Percentiles rank a stretch among this genome's conserved stretches.
phyloP scores from a whole-genome alignment of 1,284 basidiomycete genomes.

The Heterobasidion parviporum region DNA sequence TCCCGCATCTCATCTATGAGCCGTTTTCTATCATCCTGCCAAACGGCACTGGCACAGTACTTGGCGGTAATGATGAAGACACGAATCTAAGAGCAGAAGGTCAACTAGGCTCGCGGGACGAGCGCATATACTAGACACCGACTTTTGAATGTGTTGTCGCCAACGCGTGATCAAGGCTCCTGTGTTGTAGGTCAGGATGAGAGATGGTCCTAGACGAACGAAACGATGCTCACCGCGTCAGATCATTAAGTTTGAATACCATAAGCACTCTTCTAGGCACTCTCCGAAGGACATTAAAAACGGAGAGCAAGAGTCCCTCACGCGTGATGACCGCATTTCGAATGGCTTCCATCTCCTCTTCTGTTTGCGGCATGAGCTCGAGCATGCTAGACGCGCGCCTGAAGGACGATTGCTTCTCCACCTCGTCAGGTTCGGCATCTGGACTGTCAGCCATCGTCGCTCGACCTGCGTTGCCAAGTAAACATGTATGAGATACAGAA shows the following conservation, averaged over 20 bases:
- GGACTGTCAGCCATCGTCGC: slow-evolving; percentile 49
- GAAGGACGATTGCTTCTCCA: slow-evolving; percentile 20
- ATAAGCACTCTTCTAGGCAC: slow-evolving; percentile 83
- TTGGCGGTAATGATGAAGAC: slow-evolving; percentile 91
- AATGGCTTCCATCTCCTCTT: slow-evolving; percentile 72
- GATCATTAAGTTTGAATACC: slow-evolving; percentile 81
- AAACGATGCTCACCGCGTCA: slow-evolving; percentile 49
- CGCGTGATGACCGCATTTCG: slow-evolving; percentile 70
- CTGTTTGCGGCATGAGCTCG: slow-evolving; percentile 58
- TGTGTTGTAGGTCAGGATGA: slow-evolving; percentile 17
- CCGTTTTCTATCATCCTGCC: slow-evolving; percentile 67
- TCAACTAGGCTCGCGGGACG: too few relatives aligned
- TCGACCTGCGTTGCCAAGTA: slow-evolving; percentile 29
- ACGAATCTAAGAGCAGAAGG: slow-evolving; percentile 40
- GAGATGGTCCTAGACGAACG: not conserved
- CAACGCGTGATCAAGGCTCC: slow-evolving; percentile 64
- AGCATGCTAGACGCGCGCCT: slow-evolving; percentile 67
- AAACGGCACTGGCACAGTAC: slow-evolving; percentile 82
- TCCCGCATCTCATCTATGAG: slow-evolving; percentile 39
- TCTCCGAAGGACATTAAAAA: slow-evolving; percentile 78
- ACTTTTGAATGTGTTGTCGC: slow-evolving; percentile 71
- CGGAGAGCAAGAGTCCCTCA: slow-evolving; percentile 75
- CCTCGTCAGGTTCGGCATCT: slow-evolving; percentile 23
- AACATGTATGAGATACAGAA: not conserved
- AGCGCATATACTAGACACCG: slow-evolving; percentile 10